These are phyloP conservation scores for Clathrospora elynae DNA, from an alignment of 2,329 filamentous ascomycete genomes.

Conservation along the genomic window DNA sequence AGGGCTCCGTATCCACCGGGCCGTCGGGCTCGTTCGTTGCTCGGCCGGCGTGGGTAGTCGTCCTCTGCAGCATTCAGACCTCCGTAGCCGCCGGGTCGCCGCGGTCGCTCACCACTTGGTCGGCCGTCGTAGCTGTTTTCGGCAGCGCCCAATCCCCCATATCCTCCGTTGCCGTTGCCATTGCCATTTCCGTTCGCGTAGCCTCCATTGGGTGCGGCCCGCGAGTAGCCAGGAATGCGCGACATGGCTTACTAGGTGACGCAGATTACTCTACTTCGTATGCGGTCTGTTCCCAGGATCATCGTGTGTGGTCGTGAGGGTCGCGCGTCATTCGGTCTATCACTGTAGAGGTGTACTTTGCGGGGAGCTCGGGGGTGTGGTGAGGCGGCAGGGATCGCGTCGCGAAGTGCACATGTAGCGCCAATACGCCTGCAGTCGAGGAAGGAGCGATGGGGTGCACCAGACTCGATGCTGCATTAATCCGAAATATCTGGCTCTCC, in stretches of 20 bases:
- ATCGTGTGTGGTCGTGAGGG: constrained; percentile 18
- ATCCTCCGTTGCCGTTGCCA: constrained; percentile 28
- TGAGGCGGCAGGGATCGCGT: constrained; percentile 25
- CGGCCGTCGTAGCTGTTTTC: constrained; percentile 23
- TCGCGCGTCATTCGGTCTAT: constrained; percentile 17
- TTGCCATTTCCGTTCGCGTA: constrained; percentile 42
- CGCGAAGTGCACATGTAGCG: too few species aligned
- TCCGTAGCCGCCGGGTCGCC: constrained; percentile 42
- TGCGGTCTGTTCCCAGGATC: constrained; percentile 11
- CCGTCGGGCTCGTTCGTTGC: constrained; percentile 25
- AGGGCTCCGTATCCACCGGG: constrained; percentile 37
- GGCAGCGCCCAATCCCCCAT: constrained; percentile 28
- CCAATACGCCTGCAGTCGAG: too few species aligned
- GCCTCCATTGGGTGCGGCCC: constrained; percentile 41
- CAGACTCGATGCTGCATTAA: too few species aligned
- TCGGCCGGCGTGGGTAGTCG: constrained; percentile 24
- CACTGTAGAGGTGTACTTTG: constrained; percentile 19
- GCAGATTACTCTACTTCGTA: constrained; percentile 8
- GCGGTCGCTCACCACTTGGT: constrained; percentile 37
- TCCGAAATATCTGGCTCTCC: too few species aligned
- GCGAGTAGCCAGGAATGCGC: constrained; percentile 41
- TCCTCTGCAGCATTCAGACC: constrained; percentile 27
- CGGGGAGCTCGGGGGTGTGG: constrained; percentile 39
- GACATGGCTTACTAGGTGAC: constrained; percentile 40
- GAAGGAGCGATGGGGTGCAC: not conserved